phyloP scores from a whole-genome alignment of 345 rosid genomes.

The Arabidopsis suecica region DNA sequence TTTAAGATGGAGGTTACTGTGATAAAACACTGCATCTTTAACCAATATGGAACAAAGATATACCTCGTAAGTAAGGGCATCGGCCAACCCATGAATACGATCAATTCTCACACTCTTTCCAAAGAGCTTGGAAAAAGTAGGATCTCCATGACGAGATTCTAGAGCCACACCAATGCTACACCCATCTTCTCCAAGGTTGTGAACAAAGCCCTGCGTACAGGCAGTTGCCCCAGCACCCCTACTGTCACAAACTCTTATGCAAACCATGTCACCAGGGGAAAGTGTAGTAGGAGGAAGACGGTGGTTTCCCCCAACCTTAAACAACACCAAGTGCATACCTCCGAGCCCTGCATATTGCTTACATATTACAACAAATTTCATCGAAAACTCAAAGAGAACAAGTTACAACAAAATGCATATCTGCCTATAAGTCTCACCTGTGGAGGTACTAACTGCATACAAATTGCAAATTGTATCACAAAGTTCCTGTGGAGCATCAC shows the following conservation, averaged over 20 bases:
- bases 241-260: constrained; percentile 83
- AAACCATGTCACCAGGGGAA: constrained; percentile 99
- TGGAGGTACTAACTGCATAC: constrained; percentile 81
- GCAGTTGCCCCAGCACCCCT: constrained; percentile 92
- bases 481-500: constrained; percentile 90
- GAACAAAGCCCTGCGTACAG: constrained; percentile 89
- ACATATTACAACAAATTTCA: constrained; percentile 16
- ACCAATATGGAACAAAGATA: constrained; percentile 1
- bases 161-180: constrained; percentile 90
- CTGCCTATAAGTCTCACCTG: constrained; percentile 57
- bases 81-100: constrained; percentile 92
- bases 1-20: neutral
- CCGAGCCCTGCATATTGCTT: constrained; percentile 70
- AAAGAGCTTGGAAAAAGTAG: constrained; percentile 93
- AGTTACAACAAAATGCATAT: neutral
- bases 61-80: constrained; percentile 96
- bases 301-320: constrained; percentile 84
- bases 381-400: neutral
- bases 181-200: constrained; percentile 94
- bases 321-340: constrained; percentile 91
- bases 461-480: constrained; percentile 97
- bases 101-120: constrained; percentile 91
- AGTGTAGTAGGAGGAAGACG: constrained; percentile 90
- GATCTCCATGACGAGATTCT: constrained; percentile 97
- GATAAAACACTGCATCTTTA: neutral